phyloP scores from a whole-genome alignment of 441 rosid genomes.

The Jatropha multifida region DNA sequence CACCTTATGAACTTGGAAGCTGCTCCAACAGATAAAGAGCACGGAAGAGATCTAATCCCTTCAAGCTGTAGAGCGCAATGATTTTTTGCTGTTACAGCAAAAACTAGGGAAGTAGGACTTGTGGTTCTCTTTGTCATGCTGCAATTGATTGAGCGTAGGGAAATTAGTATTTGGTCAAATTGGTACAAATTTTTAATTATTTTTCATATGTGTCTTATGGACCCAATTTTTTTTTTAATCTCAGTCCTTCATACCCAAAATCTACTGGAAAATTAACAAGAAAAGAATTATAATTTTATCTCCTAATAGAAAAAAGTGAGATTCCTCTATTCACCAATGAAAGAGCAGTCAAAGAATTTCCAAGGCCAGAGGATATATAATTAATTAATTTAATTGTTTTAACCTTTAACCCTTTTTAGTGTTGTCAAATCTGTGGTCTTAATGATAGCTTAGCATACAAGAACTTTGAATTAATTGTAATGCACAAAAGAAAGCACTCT shows the following conservation, averaged over 20 bases:
- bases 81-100: constrained; percentile 1
- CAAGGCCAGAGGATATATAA: constrained; percentile 24
- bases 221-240: not conserved
- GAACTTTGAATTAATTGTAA: not conserved
- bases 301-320: constrained; percentile 1
- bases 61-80: no score
- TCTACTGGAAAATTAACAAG: not conserved
- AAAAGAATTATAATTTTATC: not conserved
- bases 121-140: not conserved
- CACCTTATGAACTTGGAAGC: not conserved
- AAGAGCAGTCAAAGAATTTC: constrained; percentile 43
- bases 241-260: not conserved
- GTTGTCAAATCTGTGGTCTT: constrained; percentile 45
- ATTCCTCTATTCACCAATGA: constrained; percentile 26
- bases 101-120: constrained; percentile 16
- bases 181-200: not conserved
- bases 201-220: not conserved
- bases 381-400: constrained; percentile 1
- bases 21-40: not conserved
- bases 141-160: constrained; percentile 16
- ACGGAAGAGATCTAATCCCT: no score
- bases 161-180: constrained; percentile 7
- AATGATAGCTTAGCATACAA: not conserved
- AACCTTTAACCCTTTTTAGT: constrained; percentile 27
- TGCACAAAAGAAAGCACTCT: not conserved